Percentiles rank a stretch among this genome's conserved stretches.
phyloP scores from a whole-genome alignment of 163 green algal species.

The Picocystis sp. region DNA sequence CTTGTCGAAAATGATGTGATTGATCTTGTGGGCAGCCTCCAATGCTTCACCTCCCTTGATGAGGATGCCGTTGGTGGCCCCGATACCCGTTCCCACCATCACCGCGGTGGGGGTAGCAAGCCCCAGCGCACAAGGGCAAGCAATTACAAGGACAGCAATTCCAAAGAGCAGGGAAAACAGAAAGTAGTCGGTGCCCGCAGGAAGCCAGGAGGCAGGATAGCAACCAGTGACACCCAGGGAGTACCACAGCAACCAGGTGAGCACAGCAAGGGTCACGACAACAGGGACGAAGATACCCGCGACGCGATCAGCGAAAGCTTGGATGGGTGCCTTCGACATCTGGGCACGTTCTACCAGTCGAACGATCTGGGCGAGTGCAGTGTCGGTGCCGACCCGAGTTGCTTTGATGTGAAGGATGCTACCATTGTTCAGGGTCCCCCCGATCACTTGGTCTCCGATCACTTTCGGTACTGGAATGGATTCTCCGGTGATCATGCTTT shows the following conservation, averaged over 20 bases:
- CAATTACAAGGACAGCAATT: slow-evolving; percentile 86
- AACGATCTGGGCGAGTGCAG: slow-evolving; percentile 77
- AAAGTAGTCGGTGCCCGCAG: slow-evolving; percentile 53
- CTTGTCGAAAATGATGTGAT: slow-evolving; percentile 91
- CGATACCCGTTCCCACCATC: slow-evolving; percentile 8
- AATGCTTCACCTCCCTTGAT: slow-evolving; percentile 85
- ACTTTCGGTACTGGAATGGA: slow-evolving; percentile 43
- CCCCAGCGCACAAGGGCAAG: slow-evolving; percentile 93
- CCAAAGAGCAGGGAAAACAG: slow-evolving; percentile 87
- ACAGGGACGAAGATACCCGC: slow-evolving; percentile 45
- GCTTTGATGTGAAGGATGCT: slow-evolving; percentile 26
- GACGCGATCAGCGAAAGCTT: slow-evolving; percentile 53
- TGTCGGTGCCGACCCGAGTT: slow-evolving; percentile 66
- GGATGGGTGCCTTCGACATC: slow-evolving; percentile 78
- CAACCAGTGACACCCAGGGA: slow-evolving; percentile 1
- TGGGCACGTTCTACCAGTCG: slow-evolving; percentile 80
- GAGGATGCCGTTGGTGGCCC: slow-evolving; percentile 55
- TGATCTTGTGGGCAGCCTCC: slow-evolving; percentile 58
- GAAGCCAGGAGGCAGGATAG: slow-evolving; percentile 27
- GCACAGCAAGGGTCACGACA: slow-evolving; percentile 35
- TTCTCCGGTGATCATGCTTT: slow-evolving; percentile 32
- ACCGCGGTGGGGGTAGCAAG: slow-evolving; percentile 88
- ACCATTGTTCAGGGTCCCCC: slow-evolving; percentile 23
- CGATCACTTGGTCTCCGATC: slow-evolving; percentile 21
- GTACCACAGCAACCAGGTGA: slow-evolving; percentile 39